Percentiles rank a stretch among this genome's conserved stretches.
Conservation (phyloP, 371 early-diverging fungal species). For the Syncephalastrum sp. region DNA sequence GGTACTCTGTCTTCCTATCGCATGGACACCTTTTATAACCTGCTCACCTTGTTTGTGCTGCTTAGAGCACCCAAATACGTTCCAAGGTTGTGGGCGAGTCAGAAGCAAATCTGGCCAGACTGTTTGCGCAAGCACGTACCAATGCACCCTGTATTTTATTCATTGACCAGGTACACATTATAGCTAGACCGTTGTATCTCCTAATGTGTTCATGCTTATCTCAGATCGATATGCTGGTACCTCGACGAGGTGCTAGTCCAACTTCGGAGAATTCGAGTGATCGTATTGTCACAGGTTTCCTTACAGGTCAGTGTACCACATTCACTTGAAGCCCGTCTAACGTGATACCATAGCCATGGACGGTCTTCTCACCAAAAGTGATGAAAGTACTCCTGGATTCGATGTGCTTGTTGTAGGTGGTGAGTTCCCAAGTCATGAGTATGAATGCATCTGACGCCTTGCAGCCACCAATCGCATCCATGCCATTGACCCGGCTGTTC, state of each 20-base stretch:
- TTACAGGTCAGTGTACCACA: conserved; percentile 57
- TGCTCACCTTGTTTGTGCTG: not conserved
- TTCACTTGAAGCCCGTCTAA: not conserved
- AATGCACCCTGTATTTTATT: conserved; percentile 84
- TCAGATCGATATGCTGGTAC: conserved; percentile 72
- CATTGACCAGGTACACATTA: conserved; percentile 67
- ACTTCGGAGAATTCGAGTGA: conserved; percentile 80
- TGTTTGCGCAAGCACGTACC: conserved; percentile 75
- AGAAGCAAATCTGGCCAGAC: conserved; percentile 68
- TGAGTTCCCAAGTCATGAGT: conserved; percentile 24
- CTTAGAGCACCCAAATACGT: conserved; percentile 68
- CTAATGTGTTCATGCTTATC: not conserved
- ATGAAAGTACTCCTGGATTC: conserved; percentile 35
- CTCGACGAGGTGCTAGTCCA: conserved; percentile 64
- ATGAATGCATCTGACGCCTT: conserved; percentile 1
- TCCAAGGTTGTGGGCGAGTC: conserved; percentile 86
- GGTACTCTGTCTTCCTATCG: conserved; percentile 20
- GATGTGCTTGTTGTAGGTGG: conserved; percentile 75
- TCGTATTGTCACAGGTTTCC: conserved; percentile 76
- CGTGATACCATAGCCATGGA: conserved; percentile 67
- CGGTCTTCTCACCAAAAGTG: conserved; percentile 62
- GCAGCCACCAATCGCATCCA: conserved; percentile 68
- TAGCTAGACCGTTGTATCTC: not conserved
- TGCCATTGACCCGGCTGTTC: conserved; percentile 90
- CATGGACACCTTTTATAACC: not conserved